Percentiles rank a stretch among this genome's conserved stretches.
phyloP scores from a whole-genome alignment of 768 basidiomycete genomes.

The Leccinum ochraceum region DNA sequence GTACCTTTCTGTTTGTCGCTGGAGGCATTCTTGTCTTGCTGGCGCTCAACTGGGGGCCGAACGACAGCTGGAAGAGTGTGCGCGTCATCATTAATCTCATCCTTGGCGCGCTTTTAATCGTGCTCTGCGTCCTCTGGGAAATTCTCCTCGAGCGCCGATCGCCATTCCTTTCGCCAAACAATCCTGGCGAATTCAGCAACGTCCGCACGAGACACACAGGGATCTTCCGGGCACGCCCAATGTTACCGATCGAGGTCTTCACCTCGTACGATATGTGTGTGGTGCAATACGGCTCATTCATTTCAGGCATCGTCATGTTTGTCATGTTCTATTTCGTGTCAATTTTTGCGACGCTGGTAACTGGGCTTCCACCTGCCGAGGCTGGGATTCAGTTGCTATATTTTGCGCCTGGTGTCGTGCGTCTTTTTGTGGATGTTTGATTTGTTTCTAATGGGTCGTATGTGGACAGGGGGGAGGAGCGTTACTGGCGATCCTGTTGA shows the following conservation, averaged over 20 bases:
- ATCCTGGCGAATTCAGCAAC: neutral
- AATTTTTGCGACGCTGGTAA: conserved; percentile 51
- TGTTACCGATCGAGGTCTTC: conserved; percentile 50
- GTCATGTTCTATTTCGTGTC: conserved; percentile 58
- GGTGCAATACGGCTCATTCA: conserved; percentile 39
- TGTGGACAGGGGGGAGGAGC: conserved; percentile 39
- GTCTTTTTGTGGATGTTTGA: conserved; percentile 9
- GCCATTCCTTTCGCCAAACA: neutral
- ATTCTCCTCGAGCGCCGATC: conserved; percentile 35
- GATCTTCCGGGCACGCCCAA: conserved; percentile 37
- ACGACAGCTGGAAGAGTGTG: conserved; percentile 39
- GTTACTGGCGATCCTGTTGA: conserved; percentile 34
- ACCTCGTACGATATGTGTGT: conserved; percentile 42
- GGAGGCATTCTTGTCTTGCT: conserved; percentile 49
- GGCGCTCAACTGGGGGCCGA: conserved; percentile 53
- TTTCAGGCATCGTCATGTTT: too few species aligned
- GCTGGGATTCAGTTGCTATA: conserved; percentile 52
- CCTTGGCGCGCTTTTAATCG: conserved; percentile 44
- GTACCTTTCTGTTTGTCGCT: conserved; percentile 43
- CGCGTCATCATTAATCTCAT: conserved; percentile 50
- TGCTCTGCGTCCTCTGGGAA: conserved; percentile 46
- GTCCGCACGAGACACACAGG: conserved; percentile 12
- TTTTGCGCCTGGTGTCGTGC: conserved; percentile 50
- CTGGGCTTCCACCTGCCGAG: conserved; percentile 38
- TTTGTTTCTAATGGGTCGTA: neutral